Percentiles rank a stretch among this genome's conserved stretches.
Conservation (phyloP, 164 flowering plant genomes). For the Santalum album region DNA sequence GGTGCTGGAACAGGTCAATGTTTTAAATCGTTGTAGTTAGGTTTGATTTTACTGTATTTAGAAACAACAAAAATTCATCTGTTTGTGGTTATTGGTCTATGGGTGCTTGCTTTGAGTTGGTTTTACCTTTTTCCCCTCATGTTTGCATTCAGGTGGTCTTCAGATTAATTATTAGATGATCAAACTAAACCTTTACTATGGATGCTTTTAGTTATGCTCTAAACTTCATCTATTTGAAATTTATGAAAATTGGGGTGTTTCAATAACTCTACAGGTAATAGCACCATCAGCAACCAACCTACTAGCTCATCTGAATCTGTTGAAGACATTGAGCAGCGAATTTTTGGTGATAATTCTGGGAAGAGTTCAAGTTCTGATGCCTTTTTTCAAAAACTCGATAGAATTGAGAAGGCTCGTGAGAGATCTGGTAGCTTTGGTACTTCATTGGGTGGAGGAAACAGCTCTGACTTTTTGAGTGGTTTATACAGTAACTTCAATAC, state of each 20-base stretch:
- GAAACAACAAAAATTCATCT: too few relatives aligned
- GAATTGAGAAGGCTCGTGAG: neutral
- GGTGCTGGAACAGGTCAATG: too few relatives aligned
- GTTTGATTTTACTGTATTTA: too few relatives aligned
- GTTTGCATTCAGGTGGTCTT: neutral
- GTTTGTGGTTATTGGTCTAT: neutral
- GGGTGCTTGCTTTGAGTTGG: neutral
- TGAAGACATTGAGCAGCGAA: neutral
- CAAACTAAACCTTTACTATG: neutral
- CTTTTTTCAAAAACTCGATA: neutral
- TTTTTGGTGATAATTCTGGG: neutral
- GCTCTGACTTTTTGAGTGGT: neutral
- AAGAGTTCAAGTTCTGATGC: neutral
- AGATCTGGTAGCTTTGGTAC: neutral
- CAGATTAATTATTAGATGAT: neutral
- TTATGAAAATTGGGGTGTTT: neutral
- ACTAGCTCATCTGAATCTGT: neutral
- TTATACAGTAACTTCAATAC: neutral
- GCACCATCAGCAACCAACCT: neutral
- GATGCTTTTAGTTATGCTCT: neutral
- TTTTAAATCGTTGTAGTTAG: too few relatives aligned
- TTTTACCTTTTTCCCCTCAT: neutral
- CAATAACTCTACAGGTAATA: neutral
- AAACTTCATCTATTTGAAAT: neutral
- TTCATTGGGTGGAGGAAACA: neutral